A percentile compares a stretch with the other conserved stretches of the same genome.
Evolutionary conservation across 805 yeast species (phyloP).

Genomic region (Starmerella potacharoeniae): DNA sequence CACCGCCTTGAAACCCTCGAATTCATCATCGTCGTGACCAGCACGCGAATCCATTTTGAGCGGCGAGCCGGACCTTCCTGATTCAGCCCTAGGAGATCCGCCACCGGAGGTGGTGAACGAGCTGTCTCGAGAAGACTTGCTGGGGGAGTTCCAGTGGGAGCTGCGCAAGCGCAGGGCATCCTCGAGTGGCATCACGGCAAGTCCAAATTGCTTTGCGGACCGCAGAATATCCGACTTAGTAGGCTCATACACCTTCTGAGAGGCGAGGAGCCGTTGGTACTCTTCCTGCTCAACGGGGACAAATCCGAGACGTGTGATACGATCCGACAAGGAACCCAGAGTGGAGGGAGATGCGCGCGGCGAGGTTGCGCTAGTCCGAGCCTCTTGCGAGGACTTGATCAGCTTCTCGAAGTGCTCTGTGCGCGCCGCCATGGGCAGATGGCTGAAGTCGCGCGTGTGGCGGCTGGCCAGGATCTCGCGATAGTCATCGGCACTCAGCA

Average conservation of each 20-base stretch:
- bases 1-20: constrained; percentile 23
- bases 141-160: constrained; percentile 7
- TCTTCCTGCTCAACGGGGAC: constrained; percentile 30
- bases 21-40: neutral
- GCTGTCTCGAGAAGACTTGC: neutral
- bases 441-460: constrained; percentile 5
- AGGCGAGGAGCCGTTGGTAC: constrained; percentile 26
- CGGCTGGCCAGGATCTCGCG: constrained; percentile 5
- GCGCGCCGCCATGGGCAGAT: constrained; percentile 13
- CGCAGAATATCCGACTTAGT: constrained; percentile 28
- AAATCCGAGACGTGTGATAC: constrained; percentile 27
- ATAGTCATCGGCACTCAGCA: constrained; percentile 11
- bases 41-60: neutral
- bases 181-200: constrained; percentile 36
- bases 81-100: neutral
- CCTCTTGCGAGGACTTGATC: constrained; percentile 2
- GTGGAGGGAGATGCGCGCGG: constrained; percentile 14
- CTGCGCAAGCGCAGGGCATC: constrained; percentile 32
- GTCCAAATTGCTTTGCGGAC: constrained; percentile 34
- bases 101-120: neutral
- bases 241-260: constrained; percentile 27
- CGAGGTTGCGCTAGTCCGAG: constrained; percentile 3
- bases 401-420: constrained; percentile 11
- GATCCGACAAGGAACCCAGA: constrained; percentile 25
- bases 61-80: neutral